Evolutionary conservation across 306 rosid species (phyloP).

Genomic region (Corylus americana): DNA sequence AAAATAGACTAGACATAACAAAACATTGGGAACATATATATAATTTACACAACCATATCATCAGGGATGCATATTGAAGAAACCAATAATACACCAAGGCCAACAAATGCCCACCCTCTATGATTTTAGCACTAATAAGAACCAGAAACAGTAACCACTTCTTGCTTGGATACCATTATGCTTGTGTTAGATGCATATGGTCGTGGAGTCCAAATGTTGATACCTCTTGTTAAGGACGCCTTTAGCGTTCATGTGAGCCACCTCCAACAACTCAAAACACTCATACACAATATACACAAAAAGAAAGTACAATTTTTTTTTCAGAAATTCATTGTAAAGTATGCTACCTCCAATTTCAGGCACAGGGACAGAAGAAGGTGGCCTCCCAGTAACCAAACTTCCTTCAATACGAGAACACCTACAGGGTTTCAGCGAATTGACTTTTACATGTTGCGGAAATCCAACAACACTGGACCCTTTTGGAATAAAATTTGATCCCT

Average conservation of each 20-base stretch:
- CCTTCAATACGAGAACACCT: conserved; percentile 51
- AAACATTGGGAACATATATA: background rate
- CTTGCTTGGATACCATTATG: background rate
- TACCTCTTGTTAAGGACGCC: background rate
- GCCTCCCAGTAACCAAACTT: conserved; percentile 53
- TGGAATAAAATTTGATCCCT: conserved; percentile 37
- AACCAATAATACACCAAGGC: background rate
- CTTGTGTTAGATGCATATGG: background rate
- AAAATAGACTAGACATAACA: background rate
- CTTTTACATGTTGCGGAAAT: conserved; percentile 36
- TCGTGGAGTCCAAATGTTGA: background rate
- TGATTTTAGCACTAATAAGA: background rate
- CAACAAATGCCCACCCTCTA: background rate
- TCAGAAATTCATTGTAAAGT: background rate
- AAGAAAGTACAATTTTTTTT: too few species aligned
- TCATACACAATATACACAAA: too few species aligned
- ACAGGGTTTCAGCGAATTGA: conserved; percentile 40
- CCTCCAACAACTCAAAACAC: too few species aligned
- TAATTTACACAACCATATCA: background rate
- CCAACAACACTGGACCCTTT: conserved; percentile 35
- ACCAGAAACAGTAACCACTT: background rate
- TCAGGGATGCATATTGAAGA: background rate
- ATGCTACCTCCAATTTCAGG: conserved; percentile 65
- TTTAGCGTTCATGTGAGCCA: too few species aligned
- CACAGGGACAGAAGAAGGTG: conserved; percentile 42